Conservation (phyloP, 176 grass and related monocot genomes). For the Luzula sylvatica region DNA sequence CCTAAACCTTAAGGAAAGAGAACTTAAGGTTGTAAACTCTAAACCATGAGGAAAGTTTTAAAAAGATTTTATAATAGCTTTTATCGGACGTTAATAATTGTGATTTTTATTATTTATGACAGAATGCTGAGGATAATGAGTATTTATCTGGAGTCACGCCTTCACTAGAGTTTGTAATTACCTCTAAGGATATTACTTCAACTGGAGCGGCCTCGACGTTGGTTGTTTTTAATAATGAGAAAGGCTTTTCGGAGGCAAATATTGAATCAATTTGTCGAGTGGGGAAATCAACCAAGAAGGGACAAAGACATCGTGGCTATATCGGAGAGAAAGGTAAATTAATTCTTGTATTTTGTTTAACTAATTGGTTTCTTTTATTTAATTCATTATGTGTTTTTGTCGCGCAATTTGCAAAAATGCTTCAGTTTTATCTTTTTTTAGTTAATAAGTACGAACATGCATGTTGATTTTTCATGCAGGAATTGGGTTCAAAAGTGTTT, state of each 20-base stretch:
- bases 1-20: no score
- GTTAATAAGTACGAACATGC: not conserved
- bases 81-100: no score
- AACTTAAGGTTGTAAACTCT: no score
- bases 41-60: no score
- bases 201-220: constrained; percentile 12
- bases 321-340: constrained; percentile 21
- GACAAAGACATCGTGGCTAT: constrained; percentile 1
- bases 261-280: constrained; percentile 15
- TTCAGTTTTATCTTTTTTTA: not conserved
- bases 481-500: constrained; percentile 58
- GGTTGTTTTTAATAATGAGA: constrained; percentile 18
- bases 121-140: constrained; percentile 25
- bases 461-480: constrained; percentile 21
- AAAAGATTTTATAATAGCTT: no score
- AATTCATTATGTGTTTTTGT: no score
- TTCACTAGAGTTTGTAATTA: constrained; percentile 13
- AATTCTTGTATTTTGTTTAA: no score
- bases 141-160: not conserved
- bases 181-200: constrained; percentile 5
- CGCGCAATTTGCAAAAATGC: no score
- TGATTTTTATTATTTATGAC: not conserved
- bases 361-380: no score
- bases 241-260: constrained; percentile 4
- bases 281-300: constrained; percentile 13